Evolutionary conservation across 768 basidiomycete species (phyloP), one percentile per base, ranked within the genome.

Genomic region (Leccinum longicurvipes): DNA sequence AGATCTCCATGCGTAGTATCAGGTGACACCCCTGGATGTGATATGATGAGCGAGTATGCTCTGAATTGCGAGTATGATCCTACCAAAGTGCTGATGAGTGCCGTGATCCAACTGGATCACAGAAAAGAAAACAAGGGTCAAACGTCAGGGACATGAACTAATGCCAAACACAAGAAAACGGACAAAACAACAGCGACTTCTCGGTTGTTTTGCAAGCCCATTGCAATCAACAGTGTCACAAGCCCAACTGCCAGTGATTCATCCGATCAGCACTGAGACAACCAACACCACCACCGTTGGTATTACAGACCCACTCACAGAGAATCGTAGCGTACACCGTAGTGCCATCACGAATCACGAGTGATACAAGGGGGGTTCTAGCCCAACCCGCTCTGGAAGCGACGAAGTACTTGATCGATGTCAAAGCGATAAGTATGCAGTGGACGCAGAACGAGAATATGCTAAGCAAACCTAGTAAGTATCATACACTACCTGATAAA

Each of bases 1-100:
- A 59, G 23, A 54, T 46, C 31, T 65, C 65, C 63, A 63, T 67
- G 34, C 56, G 63, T 2, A 63, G 28, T 45, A 71, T 59, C 50
- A 67, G 44, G 31, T 45, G 56, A 53, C 69, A 69, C 4, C 67
- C 69, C 68, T 69, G 34, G 24, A 36, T 19, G 6, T 4, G 23
- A 36, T 27, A 21, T 34, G 4, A 23, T 34, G 23, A 56, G 19
- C 15, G 24, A 45, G 10, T 29, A 4, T 15, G n/a, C n/a, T 41
- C 29, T 19, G 3, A 34, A 48, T 32, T 8, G 6, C 29, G 46
- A 54, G 10, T 24, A 27, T 8, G 41, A 9, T 24, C 59, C 12
- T 61, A 66, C 64, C 6, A 42, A 28, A 47, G 52, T 19, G 29
- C 62, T 67, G 32, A 24, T 24, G 8, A 66, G 9, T 19, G 57